Evolutionary conservation across 169 alveolate genomes (phyloP).

Genomic region (Perkinsus chesapeaki): DNA sequence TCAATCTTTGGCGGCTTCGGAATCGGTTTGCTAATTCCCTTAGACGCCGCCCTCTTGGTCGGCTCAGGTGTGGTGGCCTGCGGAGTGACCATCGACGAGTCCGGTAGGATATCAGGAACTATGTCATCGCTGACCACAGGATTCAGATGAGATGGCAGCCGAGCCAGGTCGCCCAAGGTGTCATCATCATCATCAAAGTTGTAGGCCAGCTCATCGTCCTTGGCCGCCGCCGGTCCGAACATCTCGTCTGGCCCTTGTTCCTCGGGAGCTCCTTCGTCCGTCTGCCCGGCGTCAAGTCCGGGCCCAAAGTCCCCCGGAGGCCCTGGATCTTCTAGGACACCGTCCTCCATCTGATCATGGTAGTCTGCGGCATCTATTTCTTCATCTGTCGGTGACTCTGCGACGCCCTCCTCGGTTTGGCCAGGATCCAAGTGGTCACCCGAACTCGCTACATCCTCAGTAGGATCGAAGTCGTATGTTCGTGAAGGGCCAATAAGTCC

Average conservation of each 20-base stretch:
- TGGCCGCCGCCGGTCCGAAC: not conserved
- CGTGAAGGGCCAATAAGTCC: not conserved
- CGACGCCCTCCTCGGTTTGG: not conserved
- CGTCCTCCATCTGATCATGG: not conserved
- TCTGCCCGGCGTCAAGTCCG: not conserved
- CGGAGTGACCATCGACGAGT: not conserved
- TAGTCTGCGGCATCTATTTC: not conserved
- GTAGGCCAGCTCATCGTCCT: not conserved
- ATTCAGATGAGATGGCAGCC: not conserved
- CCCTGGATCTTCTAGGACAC: not conserved
- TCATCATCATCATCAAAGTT: not conserved
- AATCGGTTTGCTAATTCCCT: not conserved
- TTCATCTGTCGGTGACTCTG: not conserved
- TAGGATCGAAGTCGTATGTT: not conserved
- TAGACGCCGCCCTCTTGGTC: not conserved
- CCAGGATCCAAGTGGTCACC: not conserved
- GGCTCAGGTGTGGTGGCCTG: not conserved
- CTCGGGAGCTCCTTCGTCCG: not conserved
- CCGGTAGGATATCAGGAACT: not conserved
- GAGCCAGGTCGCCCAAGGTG: not conserved
- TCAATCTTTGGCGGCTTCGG: not conserved
- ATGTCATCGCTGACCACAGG: not conserved
- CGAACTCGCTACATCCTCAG: not conserved
- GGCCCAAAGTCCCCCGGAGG: not conserved
- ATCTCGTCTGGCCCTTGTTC: not conserved